Conservation (phyloP, 1,284 basidiomycete genomes). For the Meripilus lineatus region DNA sequence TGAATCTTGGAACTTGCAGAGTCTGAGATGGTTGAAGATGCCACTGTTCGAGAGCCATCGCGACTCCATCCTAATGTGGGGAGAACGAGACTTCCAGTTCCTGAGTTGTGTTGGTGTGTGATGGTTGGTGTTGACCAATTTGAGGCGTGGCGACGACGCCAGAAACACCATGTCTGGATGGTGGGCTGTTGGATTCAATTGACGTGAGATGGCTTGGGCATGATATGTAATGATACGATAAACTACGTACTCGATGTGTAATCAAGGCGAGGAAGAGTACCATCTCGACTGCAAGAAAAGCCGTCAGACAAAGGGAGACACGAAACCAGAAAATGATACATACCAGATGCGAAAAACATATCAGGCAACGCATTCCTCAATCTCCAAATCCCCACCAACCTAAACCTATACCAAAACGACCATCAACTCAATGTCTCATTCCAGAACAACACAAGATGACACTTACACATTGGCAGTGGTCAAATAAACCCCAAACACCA, state of each 20-base stretch:
- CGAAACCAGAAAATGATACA: background rate
- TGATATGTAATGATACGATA: background rate
- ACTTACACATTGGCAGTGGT: constrained; percentile 20
- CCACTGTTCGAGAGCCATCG: too few species aligned
- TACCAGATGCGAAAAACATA: constrained; percentile 24
- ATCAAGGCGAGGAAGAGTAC: constrained; percentile 22
- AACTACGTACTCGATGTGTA: constrained; percentile 20
- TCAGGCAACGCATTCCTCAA: too few species aligned
- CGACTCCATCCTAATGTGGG: too few species aligned
- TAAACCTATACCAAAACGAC: too few species aligned
- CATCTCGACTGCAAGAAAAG: constrained; percentile 17
- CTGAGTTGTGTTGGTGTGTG: too few species aligned
- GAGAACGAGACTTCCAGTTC: too few species aligned
- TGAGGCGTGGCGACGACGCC: constrained; percentile 6
- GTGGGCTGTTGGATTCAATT: constrained; percentile 8
- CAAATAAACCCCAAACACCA: constrained; percentile 19
- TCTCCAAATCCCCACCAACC: too few species aligned
- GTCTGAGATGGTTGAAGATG: too few species aligned
- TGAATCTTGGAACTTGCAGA: too few species aligned
- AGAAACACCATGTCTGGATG: constrained; percentile 19
- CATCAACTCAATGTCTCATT: too few species aligned
- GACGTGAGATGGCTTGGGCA: background rate
- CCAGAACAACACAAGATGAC: too few species aligned
- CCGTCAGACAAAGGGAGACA: background rate
- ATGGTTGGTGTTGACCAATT: too few species aligned